Conservation (phyloP, 163 green algal species). For the Volvox carteri region DNA sequence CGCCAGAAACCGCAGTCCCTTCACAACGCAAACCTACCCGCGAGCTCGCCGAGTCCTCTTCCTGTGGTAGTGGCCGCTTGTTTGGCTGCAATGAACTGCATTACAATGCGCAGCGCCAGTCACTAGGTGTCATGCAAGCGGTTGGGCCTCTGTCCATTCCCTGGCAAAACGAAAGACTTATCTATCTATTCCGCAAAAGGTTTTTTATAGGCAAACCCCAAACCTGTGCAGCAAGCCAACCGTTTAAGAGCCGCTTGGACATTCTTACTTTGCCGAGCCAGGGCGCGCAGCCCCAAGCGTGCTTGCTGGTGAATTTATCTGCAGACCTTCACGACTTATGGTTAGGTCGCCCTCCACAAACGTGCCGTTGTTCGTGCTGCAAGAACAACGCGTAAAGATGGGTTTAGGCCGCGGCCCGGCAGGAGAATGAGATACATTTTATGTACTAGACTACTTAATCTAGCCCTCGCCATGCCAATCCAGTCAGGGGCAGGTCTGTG, state of each 20-base stretch:
- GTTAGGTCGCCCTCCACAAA: constrained; percentile 77
- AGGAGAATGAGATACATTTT: not conserved
- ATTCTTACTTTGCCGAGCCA: constrained; percentile 49
- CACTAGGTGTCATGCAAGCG: too few relatives aligned
- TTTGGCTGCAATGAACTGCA: constrained; percentile 51
- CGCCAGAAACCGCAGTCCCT: not conserved
- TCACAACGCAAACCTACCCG: constrained; percentile 21
- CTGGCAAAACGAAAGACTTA: too few relatives aligned
- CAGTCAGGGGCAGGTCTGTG: too few relatives aligned
- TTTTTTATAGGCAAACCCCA: too few relatives aligned
- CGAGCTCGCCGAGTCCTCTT: constrained; percentile 56
- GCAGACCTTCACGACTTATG: constrained; percentile 69
- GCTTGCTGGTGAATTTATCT: constrained; percentile 59
- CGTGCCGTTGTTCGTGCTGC: constrained; percentile 69
- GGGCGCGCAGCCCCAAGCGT: constrained; percentile 31
- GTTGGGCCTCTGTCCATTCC: not conserved
- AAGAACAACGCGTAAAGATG: not conserved
- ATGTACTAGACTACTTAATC: too few relatives aligned
- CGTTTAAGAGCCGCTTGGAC: not conserved
- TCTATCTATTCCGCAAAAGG: too few relatives aligned
- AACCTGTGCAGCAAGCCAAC: too few relatives aligned
- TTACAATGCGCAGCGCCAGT: not conserved
- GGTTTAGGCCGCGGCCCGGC: constrained; percentile 11
- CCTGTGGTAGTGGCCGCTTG: constrained; percentile 33
- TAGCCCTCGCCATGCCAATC: not conserved